phyloP scores from a whole-genome alignment of 306 rosid genomes.

The Mimosa bimucronata region DNA sequence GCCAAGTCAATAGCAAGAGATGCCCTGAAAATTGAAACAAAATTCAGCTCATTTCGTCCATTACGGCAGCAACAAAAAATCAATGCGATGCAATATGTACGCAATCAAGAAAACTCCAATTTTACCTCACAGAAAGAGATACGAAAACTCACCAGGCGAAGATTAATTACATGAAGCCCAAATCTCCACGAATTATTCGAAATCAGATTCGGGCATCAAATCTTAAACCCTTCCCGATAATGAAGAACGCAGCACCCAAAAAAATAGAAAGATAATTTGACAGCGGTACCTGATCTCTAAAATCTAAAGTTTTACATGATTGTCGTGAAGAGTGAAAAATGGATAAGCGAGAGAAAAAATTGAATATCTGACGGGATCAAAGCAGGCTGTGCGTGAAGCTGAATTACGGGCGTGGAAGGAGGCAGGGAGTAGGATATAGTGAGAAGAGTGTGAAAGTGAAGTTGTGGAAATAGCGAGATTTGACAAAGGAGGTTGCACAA shows the following conservation, averaged over 20 bases:
- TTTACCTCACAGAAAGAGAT: neutral
- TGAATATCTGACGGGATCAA: slow-evolving; percentile 12
- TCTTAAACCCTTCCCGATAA: neutral
- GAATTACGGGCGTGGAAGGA: neutral
- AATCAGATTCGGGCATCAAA: slow-evolving; percentile 8
- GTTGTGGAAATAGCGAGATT: neutral
- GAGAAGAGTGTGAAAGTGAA: slow-evolving; percentile 5
- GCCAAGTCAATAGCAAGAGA: slow-evolving; percentile 16
- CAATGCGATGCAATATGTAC: neutral
- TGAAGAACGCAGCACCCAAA: neutral
- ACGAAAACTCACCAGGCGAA: neutral
- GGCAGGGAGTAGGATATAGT: slow-evolving; percentile 4
- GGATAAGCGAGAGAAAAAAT: neutral
- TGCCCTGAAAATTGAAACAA: slow-evolving; percentile 19
- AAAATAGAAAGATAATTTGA: neutral
- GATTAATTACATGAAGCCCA: neutral
- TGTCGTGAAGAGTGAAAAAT: neutral
- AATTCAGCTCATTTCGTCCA: neutral
- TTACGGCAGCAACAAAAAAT: neutral
- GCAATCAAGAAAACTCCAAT: neutral
- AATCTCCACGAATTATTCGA: neutral
- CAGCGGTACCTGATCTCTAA: neutral
- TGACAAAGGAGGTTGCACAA: neutral
- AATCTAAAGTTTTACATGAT: neutral
- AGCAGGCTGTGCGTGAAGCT: neutral